Percentiles rank a stretch among this genome's conserved stretches.
Evolutionary conservation across 2,329 filamentous ascomycete species (phyloP).

Genomic region (Xylariales sp.): DNA sequence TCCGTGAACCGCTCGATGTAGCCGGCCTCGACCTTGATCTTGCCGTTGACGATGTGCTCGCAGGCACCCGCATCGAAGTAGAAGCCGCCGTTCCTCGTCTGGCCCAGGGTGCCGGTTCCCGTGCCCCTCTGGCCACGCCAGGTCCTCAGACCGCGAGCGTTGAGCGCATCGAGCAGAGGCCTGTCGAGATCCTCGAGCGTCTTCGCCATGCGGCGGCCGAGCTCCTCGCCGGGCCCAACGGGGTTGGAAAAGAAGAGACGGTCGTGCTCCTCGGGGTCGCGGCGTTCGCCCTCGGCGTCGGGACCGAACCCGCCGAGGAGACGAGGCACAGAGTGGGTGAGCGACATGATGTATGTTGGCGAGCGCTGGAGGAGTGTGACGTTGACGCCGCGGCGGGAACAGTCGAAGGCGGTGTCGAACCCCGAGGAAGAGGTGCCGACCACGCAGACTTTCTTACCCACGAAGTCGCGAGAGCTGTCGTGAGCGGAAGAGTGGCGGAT

Average conservation of each 20-base stretch:
- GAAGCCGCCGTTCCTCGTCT: constrained; percentile 56
- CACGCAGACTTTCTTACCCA: constrained; percentile 49
- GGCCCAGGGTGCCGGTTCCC: constrained; percentile 55
- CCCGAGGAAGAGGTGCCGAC: constrained; percentile 57
- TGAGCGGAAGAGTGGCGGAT: constrained; percentile 41
- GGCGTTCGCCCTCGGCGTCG: constrained; percentile 28
- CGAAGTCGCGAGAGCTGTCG: constrained; percentile 41
- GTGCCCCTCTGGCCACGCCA: constrained; percentile 51
- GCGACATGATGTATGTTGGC: constrained; percentile 50
- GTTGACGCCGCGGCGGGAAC: constrained; percentile 51
- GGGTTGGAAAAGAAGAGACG: constrained; percentile 55
- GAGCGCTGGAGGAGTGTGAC: constrained; percentile 59
- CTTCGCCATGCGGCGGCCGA: constrained; percentile 43
- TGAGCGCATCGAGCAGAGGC: constrained; percentile 41
- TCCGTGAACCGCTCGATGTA: constrained; percentile 27
- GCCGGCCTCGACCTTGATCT: constrained; percentile 45
- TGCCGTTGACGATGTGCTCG: constrained; percentile 49
- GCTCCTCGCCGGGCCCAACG: constrained; percentile 53
- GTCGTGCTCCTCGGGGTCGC: constrained; percentile 61
- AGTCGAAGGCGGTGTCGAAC: constrained; percentile 56
- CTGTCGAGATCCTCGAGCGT: constrained; percentile 29
- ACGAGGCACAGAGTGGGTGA: constrained; percentile 19
- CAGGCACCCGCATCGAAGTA: constrained; percentile 54
- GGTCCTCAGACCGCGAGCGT: constrained; percentile 51
- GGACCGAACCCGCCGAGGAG: constrained; percentile 32